phyloP scores from a whole-genome alignment of 345 rosid species.

The Salix caprea region DNA sequence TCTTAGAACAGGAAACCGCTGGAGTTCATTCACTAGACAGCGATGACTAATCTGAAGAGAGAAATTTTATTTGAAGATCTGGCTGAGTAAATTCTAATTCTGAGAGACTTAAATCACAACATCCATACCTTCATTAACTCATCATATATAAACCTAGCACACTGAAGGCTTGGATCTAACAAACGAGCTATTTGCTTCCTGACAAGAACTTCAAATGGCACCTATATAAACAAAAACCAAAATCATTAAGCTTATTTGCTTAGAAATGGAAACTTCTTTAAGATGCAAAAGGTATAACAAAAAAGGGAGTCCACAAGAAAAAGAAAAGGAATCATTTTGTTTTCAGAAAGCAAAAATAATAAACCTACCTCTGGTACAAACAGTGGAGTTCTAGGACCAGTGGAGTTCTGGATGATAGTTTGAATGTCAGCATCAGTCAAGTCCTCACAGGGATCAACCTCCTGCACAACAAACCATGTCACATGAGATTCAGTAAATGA shows the following conservation, averaged over 20 bases:
- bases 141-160: conserved; percentile 92
- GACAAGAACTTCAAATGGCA: conserved; percentile 94
- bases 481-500: conserved; percentile 3
- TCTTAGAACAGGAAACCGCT: conserved; percentile 80
- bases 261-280: neutral
- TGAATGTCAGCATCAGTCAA: conserved; percentile 91
- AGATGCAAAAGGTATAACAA: neutral
- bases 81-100: neutral
- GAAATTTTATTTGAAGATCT: conserved; percentile 1
- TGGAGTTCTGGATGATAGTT: conserved; percentile 94
- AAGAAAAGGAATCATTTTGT: neutral
- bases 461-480: conserved; percentile 39
- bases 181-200: conserved; percentile 88
- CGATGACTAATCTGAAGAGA: conserved; percentile 77
- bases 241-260: neutral
- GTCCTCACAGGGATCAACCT: conserved; percentile 95
- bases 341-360: conserved; percentile 5
- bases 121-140: conserved; percentile 71
- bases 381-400: conserved; percentile 83
- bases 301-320: neutral
- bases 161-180: conserved; percentile 93
- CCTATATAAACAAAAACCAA: conserved; percentile 35
- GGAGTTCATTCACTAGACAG: conserved; percentile 67
- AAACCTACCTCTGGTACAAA: conserved; percentile 83
- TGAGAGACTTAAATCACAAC: neutral